Base-by-base conservation (phyloP, 805 yeast genomes). In the Spencermartinsiella europaea region DNA sequence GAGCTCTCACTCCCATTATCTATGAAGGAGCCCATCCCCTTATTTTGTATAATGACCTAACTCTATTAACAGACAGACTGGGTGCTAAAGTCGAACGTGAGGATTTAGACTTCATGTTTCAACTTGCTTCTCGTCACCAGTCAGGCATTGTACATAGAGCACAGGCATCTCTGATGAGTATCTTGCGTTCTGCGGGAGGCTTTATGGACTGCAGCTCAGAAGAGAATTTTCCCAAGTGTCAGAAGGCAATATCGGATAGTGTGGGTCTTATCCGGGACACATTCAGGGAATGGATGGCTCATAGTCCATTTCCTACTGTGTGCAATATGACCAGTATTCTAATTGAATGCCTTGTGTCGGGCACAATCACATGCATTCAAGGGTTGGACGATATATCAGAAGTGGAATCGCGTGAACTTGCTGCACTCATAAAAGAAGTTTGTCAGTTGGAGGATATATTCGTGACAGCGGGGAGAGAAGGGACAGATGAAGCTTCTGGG, bases 331-430 rank as follows among this genome's bases (percentile, higher is more conserved):
- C 50, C 5, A 60, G 59, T 1, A 34, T 47, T 3, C 27, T 59
- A 35, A 40, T 55, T 12, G 68, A 66, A 46, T 51, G 47, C n/a
- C 44, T 56, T 2, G 60, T 59, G 2, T 50, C 51, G 4, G 34
- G 52, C 3, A 44, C 61, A 3, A 52, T 60, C 14, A 33, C 34
- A 1, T 45, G 42, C 3, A 47, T 64, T 5, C 59, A 54, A 35
- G 39, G 48, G 2, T 43, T 48, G 31, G 47, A 41, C n/a, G 67
- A 61, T 21, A 64, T 66, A 38, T 53, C 66, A 1, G 66, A 55
- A 27, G 52, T 42, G 12, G 67, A 66, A 27, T 51, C 53, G 7
- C 45, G 36, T 14, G 60, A 56, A 21, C 45, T 57, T 21, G 42
- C 56, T 15, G 41, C 46, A 19, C 39, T 55, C 10, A 42, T 56